These are phyloP conservation scores for Pezicula rhizophila DNA, from an alignment of 2,329 filamentous ascomycete species.

Conservation along the genomic window DNA sequence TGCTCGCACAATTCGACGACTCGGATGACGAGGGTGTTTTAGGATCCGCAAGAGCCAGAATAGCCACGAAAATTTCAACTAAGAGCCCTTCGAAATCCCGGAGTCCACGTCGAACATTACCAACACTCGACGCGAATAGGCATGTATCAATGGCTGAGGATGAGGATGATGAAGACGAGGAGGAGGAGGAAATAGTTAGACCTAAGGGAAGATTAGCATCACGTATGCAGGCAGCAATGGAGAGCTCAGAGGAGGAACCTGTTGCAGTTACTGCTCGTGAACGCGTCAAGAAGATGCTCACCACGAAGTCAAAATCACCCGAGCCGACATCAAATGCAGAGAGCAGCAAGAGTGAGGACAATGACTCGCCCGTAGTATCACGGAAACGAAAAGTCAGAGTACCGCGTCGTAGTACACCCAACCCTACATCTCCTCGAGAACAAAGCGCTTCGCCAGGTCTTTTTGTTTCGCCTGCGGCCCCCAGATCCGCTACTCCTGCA, in stretches of 20 bases:
- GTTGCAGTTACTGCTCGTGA: slow-evolving; percentile 29
- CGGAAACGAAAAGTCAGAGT: slow-evolving; percentile 22
- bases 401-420: slow-evolving; percentile 15
- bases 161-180: slow-evolving; percentile 13
- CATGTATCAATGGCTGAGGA: not conserved
- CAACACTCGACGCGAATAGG: slow-evolving; percentile 3
- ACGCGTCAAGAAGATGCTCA: slow-evolving; percentile 38
- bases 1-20: slow-evolving; percentile 45
- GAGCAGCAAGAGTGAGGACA: slow-evolving; percentile 26
- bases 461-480: slow-evolving; percentile 33
- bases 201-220: slow-evolving; percentile 61
- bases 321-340: slow-evolving; percentile 28
- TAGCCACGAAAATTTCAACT: slow-evolving; percentile 5
- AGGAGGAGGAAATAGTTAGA: slow-evolving; percentile 42
- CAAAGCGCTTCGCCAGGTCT: slow-evolving; percentile 26
- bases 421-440: slow-evolving; percentile 11
- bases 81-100: slow-evolving; percentile 10
- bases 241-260: slow-evolving; percentile 10
- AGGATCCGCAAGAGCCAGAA: slow-evolving; percentile 15
- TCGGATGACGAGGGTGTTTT: slow-evolving; percentile 32
- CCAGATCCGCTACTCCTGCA: slow-evolving; percentile 23
- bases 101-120: not conserved
- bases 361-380: slow-evolving; percentile 14
- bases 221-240: slow-evolving; percentile 45
- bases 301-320: slow-evolving; percentile 23